A percentile compares a stretch with the other conserved stretches of the same genome.
phyloP scores from a whole-genome alignment of 1,284 basidiomycete genomes.

The Apiotrichum montevideense region DNA sequence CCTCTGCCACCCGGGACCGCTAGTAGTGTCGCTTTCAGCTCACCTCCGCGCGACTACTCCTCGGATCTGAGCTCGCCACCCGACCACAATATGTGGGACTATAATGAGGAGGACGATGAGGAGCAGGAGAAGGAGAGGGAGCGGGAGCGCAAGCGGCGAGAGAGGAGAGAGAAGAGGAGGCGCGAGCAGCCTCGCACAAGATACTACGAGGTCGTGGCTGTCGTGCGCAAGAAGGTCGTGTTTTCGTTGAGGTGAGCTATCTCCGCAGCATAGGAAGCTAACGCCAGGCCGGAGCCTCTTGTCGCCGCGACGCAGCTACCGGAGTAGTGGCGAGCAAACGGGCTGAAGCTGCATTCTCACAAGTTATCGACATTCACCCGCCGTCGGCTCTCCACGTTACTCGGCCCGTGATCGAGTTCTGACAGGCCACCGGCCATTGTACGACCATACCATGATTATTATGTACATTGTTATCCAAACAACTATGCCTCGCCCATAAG shows the following conservation, averaged over 20 bases:
- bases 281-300: conserved; percentile 42
- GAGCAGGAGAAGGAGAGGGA: conserved; percentile 17
- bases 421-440: too few relatives aligned
- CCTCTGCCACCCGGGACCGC: conserved; percentile 11
- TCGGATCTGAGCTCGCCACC: conserved; percentile 35
- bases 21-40: conserved; percentile 5
- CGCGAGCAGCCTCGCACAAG: conserved; percentile 26
- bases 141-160: conserved; percentile 5
- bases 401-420: too few relatives aligned
- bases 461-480: too few relatives aligned
- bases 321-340: conserved; percentile 10
- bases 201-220: conserved; percentile 43
- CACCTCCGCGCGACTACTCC: conserved; percentile 37
- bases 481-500: conserved; percentile 9
- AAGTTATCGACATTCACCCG: not conserved
- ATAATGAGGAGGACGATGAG: conserved; percentile 19
- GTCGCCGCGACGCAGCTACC: conserved; percentile 43
- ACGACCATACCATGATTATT: too few relatives aligned
- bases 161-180: conserved; percentile 9
- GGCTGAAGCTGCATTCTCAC: not conserved
- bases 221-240: conserved; percentile 45
- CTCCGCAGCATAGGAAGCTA: not conserved
- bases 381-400: too few relatives aligned
- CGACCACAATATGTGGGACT: not conserved
- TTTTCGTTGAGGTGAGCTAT: conserved; percentile 39